A percentile compares a stretch with the other conserved stretches of the same genome.
Conservation (phyloP, 148 eudicot species). For the Chenopodium album region DNA sequence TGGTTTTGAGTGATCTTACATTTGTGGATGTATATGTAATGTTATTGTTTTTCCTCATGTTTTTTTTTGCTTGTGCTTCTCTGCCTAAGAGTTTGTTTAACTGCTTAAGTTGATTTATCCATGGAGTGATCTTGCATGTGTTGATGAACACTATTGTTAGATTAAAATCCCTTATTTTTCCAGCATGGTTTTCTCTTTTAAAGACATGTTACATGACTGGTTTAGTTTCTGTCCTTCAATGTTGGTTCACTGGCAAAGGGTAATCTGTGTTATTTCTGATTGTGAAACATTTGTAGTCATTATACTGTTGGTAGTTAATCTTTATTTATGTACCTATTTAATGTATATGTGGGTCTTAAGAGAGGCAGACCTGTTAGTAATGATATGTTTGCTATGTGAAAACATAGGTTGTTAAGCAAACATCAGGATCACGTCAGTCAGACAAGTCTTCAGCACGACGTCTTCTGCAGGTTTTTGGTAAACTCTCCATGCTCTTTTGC, state of each 20-base stretch:
- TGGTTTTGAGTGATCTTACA: not conserved
- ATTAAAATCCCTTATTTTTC: not conserved
- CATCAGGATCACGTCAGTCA: conserved; percentile 56
- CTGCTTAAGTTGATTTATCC: not conserved
- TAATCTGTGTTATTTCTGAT: not conserved
- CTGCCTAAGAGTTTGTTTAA: no score
- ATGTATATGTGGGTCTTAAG: not conserved
- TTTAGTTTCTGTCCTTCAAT: not conserved
- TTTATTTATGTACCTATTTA: not conserved
- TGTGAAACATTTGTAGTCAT: not conserved
- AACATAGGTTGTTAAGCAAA: conserved; percentile 55
- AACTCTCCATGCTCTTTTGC: conserved; percentile 10
- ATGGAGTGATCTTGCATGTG: not conserved
- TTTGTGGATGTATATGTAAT: not conserved
- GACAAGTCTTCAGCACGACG: conserved; percentile 62
- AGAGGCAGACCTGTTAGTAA: not conserved
- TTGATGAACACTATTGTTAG: not conserved
- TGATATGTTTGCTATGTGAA: conserved; percentile 12
- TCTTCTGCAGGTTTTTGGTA: conserved; percentile 92
- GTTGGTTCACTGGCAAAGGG: not conserved
- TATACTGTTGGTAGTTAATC: not conserved
- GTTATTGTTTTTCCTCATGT: not conserved
- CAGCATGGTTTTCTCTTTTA: not conserved
- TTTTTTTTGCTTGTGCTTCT: no score
- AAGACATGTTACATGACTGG: not conserved